phyloP scores from a whole-genome alignment of 345 rosid genomes.

The Populus euphratica region DNA sequence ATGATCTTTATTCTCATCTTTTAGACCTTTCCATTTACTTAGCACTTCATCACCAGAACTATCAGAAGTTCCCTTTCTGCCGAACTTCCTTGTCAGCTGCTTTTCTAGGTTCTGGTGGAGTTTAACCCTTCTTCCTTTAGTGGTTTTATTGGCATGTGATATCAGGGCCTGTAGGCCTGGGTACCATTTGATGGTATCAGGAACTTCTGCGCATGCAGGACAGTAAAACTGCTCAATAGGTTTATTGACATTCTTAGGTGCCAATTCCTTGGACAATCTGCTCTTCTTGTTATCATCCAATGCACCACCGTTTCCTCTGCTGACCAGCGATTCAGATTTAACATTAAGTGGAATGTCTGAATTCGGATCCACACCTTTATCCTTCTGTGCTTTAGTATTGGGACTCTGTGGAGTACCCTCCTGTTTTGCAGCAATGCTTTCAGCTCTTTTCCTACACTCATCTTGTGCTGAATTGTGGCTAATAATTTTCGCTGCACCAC shows the following conservation, averaged over 20 bases:
- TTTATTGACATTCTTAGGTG: constrained; percentile 53
- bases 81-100: constrained; percentile 54
- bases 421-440: constrained; percentile 30
- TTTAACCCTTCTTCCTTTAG: constrained; percentile 54
- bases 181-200: constrained; percentile 77
- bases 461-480: constrained; percentile 36
- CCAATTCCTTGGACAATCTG: constrained; percentile 43
- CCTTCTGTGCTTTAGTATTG: constrained; percentile 22
- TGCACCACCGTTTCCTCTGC: constrained; percentile 39
- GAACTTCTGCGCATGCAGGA: constrained; percentile 75
- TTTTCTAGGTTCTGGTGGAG: constrained; percentile 71
- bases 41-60: constrained; percentile 48
- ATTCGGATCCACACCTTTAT: constrained; percentile 32
- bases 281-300: constrained; percentile 51
- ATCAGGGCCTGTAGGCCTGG: constrained; percentile 63
- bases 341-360: constrained; percentile 22
- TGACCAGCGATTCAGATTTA: constrained; percentile 39
- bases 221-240: constrained; percentile 80
- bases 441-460: constrained; percentile 46
- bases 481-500: constrained; percentile 27
- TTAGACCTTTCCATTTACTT: constrained; percentile 70
- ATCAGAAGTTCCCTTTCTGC: constrained; percentile 47
- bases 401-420: not conserved
- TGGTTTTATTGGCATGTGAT: constrained; percentile 69
- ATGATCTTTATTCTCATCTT: constrained; percentile 53